These are phyloP conservation scores for Rachicladosporium sp. DNA, from an alignment of 2,329 filamentous ascomycete genomes.

Conservation along the genomic window DNA sequence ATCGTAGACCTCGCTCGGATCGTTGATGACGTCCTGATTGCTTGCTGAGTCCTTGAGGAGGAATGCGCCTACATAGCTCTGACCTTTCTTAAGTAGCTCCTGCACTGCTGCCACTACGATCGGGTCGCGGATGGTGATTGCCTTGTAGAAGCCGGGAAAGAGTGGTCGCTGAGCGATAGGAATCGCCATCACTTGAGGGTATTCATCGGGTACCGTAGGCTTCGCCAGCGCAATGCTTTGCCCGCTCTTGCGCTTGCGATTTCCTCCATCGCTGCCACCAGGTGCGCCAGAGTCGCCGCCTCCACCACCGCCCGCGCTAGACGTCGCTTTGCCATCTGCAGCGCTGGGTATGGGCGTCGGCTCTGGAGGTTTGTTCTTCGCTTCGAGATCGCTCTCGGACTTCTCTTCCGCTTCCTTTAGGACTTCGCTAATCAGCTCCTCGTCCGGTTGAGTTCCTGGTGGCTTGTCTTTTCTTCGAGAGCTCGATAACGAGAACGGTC, in stretches of 20 bases:
- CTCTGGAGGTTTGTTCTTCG: conserved; percentile 38
- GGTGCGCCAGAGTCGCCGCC: conserved; percentile 24
- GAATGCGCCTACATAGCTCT: conserved; percentile 95
- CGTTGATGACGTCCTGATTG: conserved; percentile 88
- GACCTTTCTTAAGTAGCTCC: conserved; percentile 91
- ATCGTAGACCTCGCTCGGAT: conserved; percentile 81
- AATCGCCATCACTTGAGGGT: conserved; percentile 94
- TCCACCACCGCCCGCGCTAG: conserved; percentile 44
- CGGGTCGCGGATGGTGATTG: conserved; percentile 88
- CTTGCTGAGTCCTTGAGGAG: conserved; percentile 92
- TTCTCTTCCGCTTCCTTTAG: conserved; percentile 27
- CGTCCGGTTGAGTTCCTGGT: conserved; percentile 35
- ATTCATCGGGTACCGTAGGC: conserved; percentile 81
- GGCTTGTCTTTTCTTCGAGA: conserved; percentile 45
- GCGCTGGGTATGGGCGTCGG: conserved; percentile 39
- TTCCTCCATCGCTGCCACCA: conserved; percentile 41
- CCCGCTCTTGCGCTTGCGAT: conserved; percentile 56
- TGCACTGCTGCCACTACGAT: conserved; percentile 85
- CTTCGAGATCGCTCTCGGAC: conserved; percentile 27
- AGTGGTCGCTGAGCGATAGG: conserved; percentile 87
- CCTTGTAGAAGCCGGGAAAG: conserved; percentile 98
- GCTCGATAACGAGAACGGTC: conserved; percentile 29
- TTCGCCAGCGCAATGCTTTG: conserved; percentile 66
- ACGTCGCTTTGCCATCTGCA: conserved; percentile 46
- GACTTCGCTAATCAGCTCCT: conserved; percentile 29